Base-by-base conservation (phyloP, 2,329 filamentous ascomycete species). In the Dactylellina cionopaga region DNA sequence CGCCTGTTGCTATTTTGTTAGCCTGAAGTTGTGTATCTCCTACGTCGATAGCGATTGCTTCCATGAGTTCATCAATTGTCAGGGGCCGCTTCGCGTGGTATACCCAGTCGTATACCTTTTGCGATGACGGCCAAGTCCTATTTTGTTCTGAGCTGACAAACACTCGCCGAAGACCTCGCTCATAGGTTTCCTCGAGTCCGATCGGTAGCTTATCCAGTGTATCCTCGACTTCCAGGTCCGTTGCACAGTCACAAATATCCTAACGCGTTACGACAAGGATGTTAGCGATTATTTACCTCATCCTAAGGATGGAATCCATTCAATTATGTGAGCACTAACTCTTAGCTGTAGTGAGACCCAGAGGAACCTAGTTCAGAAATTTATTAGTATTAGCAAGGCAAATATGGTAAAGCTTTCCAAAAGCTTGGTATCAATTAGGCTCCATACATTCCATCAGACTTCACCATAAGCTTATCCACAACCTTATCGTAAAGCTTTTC, bases 331-430 rank as follows among this genome's bases (percentile, higher is more conserved):
- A 25, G 19, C n/a, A 22, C 22, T 3, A 22, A 59, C 63, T 22
- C 55, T 69, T 27, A 69, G 37, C 51, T 79, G 79, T 24, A 80
- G 78, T 17, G 72, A 77, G 6, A 77, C 76, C 78, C 78, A 80
- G 17, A 80, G 73, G 62, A 79, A 78, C 78, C 78, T 80, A 31
- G 13, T 4, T 15, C 11, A 24, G 9, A n/a, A 15, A n/a, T 74
- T 29, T 33, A n/a, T 25, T 17, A 49, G 9, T 46, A 4, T 35
- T 43, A 22, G n/a, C 13, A n/a, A 31, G 24, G 52, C 13, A 41
- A 27, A 10, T 13, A 37, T 24, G 9, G 11, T 31, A 51, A 37
- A 19, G 24, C n/a, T n/a, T 41, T 15, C 19, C 19, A 6, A 25
- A 9, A n/a, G n/a, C n/a, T n/a, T n/a, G n/a, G n/a, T n/a, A n/a